phyloP scores from a whole-genome alignment of 1,284 basidiomycete species.

The Heterobasidion irregulare region DNA sequence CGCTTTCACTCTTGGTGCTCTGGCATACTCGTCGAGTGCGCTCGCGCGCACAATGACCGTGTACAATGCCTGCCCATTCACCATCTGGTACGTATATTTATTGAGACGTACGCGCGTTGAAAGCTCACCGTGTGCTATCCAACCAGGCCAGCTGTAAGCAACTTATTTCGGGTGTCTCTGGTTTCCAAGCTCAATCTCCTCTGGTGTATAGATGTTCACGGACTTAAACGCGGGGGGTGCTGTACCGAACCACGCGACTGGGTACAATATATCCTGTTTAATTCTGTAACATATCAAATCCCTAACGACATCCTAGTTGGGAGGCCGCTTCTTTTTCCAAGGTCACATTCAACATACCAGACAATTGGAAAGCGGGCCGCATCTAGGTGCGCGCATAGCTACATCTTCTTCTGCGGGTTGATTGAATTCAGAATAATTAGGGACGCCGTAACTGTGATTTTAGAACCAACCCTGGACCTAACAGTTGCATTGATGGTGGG shows the following conservation, averaged over 20 bases:
- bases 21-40: slow-evolving; percentile 15
- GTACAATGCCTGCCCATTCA: slow-evolving; percentile 28
- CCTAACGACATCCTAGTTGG: slow-evolving; percentile 18
- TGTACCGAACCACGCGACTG: slow-evolving; percentile 20
- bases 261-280: slow-evolving; percentile 10
- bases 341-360: slow-evolving; percentile 25
- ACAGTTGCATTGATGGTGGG: slow-evolving; percentile 16
- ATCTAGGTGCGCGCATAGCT: slow-evolving; percentile 24
- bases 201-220: slow-evolving; percentile 19
- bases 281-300: not conserved
- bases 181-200: not conserved
- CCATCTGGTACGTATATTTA: slow-evolving; percentile 23
- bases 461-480: slow-evolving; percentile 17
- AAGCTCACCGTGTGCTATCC: not conserved
- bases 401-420: not conserved
- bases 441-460: slow-evolving; percentile 32
- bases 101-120: not conserved
- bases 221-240: slow-evolving; percentile 21
- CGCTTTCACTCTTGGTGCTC: slow-evolving; percentile 11
- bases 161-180: no score
- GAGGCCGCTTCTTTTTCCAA: slow-evolving; percentile 20
- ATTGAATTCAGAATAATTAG: slow-evolving; percentile 4
- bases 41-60: slow-evolving; percentile 27
- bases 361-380: slow-evolving; percentile 30
- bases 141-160: not conserved